Evolutionary conservation across 345 rosid genomes (phyloP).

Genomic region (Gossypium herbaceum): DNA sequence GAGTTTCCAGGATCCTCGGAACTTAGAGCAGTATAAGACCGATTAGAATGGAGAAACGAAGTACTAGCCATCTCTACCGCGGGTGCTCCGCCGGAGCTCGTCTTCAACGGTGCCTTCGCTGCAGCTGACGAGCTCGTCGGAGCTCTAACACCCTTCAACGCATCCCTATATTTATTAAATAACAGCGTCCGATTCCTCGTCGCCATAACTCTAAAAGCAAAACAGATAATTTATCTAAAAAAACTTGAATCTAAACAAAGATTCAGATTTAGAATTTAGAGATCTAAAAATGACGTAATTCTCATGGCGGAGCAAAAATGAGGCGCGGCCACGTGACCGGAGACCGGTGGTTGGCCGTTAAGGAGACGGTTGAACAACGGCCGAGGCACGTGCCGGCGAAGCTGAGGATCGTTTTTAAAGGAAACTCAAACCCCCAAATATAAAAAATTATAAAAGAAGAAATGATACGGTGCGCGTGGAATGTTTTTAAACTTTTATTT

Average conservation of each 20-base stretch:
- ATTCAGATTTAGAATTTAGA: slow-evolving; percentile 19
- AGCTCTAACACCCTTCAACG: slow-evolving; percentile 79
- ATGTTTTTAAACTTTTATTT: background rate
- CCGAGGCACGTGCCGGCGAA: slow-evolving; percentile 21
- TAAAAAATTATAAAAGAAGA: too few species aligned
- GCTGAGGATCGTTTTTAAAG: background rate
- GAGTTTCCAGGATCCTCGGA: slow-evolving; percentile 85
- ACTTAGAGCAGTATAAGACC: slow-evolving; percentile 71
- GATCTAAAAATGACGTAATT: slow-evolving; percentile 27
- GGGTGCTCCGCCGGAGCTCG: slow-evolving; percentile 51
- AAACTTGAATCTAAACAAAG: background rate
- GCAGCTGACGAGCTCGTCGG: slow-evolving; percentile 42
- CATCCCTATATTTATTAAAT: slow-evolving; percentile 71
- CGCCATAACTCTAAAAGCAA: slow-evolving; percentile 48
- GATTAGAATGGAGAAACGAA: slow-evolving; percentile 61
- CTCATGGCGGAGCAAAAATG: background rate
- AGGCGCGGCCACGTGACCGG: slow-evolving; percentile 17
- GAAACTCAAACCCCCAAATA: background rate
- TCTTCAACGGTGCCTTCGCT: slow-evolving; percentile 10
- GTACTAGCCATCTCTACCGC: slow-evolving; percentile 85
- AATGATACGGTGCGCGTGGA: background rate
- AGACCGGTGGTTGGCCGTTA: slow-evolving; percentile 9
- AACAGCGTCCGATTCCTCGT: slow-evolving; percentile 72
- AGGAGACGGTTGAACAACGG: slow-evolving; percentile 10
- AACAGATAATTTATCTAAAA: background rate